These are phyloP conservation scores for Glonium stellatum DNA, from an alignment of 495 filamentous ascomycete genomes.

Conservation along the genomic window DNA sequence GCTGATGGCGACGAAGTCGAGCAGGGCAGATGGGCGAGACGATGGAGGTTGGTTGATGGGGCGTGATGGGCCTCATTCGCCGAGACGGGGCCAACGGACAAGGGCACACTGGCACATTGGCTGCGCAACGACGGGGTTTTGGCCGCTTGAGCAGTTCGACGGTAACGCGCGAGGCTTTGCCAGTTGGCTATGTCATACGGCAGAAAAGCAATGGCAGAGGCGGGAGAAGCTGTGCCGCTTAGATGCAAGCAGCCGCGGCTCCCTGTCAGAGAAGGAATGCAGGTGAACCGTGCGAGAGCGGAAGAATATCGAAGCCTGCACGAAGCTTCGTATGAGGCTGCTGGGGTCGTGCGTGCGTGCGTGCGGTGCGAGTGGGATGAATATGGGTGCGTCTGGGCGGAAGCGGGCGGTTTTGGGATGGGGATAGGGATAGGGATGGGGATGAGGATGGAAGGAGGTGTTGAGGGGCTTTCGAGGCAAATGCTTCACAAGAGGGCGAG, in stretches of 20 bases:
- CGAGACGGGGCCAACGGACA: background rate
- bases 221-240: constrained; percentile 1
- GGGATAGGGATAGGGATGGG: too few relatives aligned
- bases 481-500: too few relatives aligned
- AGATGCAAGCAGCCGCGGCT: constrained; percentile 10
- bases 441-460: too few relatives aligned
- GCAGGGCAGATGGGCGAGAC: background rate
- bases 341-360: background rate
- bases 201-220: background rate
- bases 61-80: background rate
- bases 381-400: background rate
- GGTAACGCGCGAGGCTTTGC: background rate
- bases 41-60: background rate
- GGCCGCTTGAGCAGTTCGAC: constrained; percentile 1
- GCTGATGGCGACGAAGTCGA: background rate
- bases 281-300: constrained; percentile 11
- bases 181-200: constrained; percentile 14
- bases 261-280: constrained; percentile 7
- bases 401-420: background rate
- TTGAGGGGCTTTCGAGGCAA: too few relatives aligned
- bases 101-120: background rate
- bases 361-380: background rate
- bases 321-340: constrained; percentile 11
- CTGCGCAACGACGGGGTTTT: background rate
- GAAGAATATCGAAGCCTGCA: constrained; percentile 14